Evolutionary conservation across 2,329 filamentous ascomycete genomes (phyloP).

Genomic region (Calonectria henricotiae): DNA sequence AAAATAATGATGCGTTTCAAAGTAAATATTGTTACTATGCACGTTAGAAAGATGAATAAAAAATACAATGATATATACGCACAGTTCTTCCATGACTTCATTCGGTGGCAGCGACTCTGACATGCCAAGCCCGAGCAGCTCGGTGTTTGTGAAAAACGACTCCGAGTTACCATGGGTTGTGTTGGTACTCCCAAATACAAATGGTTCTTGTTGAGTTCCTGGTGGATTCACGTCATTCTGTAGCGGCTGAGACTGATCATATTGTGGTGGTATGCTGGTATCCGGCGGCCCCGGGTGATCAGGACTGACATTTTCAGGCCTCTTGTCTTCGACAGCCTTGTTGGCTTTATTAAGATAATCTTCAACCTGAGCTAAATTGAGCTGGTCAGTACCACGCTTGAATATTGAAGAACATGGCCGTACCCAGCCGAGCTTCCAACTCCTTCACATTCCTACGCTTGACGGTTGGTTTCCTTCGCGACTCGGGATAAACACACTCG

Average conservation of each 20-base stretch:
- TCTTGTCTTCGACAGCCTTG: conserved; percentile 52
- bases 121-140: conserved; percentile 83
- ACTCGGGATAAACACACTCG: conserved; percentile 91
- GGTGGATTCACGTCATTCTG: conserved; percentile 21
- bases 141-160: conserved; percentile 41
- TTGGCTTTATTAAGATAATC: conserved; percentile 81
- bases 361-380: conserved; percentile 81
- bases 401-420: conserved; percentile 41
- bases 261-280: conserved; percentile 29
- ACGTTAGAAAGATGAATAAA: conserved; percentile 15
- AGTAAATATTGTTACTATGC: conserved; percentile 80
- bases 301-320: conserved; percentile 50
- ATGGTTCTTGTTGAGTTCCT: conserved; percentile 36
- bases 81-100: conserved; percentile 89
- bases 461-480: conserved; percentile 88
- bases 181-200: conserved; percentile 40
- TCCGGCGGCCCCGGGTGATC: conserved; percentile 41
- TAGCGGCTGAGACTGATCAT: conserved; percentile 24
- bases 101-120: conserved; percentile 86
- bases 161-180: conserved; percentile 34
- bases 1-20: conserved; percentile 80
- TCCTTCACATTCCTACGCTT: conserved; percentile 94
- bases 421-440: conserved; percentile 89
- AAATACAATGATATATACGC: conserved; percentile 55
- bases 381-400: conserved; percentile 34